A percentile compares a stretch with the other conserved stretches of the same genome.
These are phyloP conservation scores for Hemisphaericaspora nanyangensis DNA, from an alignment of 805 yeast genomes.

Conservation along the genomic window DNA sequence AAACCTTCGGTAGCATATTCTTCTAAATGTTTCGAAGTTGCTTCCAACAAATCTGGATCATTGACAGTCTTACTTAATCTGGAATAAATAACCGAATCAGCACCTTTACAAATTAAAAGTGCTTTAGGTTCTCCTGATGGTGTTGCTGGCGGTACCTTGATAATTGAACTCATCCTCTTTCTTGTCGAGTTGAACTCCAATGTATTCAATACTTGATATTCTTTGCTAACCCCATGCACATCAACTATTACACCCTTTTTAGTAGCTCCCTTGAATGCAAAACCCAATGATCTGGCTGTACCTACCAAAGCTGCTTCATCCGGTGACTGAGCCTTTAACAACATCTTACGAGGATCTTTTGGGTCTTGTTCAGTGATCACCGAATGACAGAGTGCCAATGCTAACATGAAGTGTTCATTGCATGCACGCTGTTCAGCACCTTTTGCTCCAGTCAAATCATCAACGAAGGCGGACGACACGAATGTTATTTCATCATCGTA, in stretches of 20 bases:
- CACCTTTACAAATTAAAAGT: conserved; percentile 76
- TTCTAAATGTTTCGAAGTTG: conserved; percentile 71
- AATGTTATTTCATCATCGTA: conserved; percentile 66
- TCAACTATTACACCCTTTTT: conserved; percentile 64
- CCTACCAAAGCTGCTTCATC: conserved; percentile 85
- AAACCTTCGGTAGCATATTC: conserved; percentile 80
- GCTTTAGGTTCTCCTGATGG: conserved; percentile 42
- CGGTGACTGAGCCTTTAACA: conserved; percentile 76
- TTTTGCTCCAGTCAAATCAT: conserved; percentile 52
- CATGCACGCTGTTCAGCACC: conserved; percentile 54
- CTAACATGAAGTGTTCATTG: conserved; percentile 71
- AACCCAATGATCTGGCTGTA: conserved; percentile 77
- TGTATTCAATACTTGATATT: conserved; percentile 66
- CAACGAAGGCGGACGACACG: conserved; percentile 60
- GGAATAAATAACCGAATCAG: conserved; percentile 74
- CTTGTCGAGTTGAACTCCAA: conserved; percentile 81
- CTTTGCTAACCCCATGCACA: conserved; percentile 67
- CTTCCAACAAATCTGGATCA: conserved; percentile 49
- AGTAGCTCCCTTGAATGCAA: conserved; percentile 60
- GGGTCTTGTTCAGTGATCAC: conserved; percentile 69
- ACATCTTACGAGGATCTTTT: conserved; percentile 49
- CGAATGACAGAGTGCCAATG: conserved; percentile 75
- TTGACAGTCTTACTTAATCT: conserved; percentile 45
- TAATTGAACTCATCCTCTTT: conserved; percentile 82
- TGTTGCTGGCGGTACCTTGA: conserved; percentile 63